A percentile compares a stretch with the other conserved stretches of the same genome.
Evolutionary conservation across 2,329 filamentous ascomycete species (phyloP).

Genomic region (Phaeosphaeriaceae sp.): DNA sequence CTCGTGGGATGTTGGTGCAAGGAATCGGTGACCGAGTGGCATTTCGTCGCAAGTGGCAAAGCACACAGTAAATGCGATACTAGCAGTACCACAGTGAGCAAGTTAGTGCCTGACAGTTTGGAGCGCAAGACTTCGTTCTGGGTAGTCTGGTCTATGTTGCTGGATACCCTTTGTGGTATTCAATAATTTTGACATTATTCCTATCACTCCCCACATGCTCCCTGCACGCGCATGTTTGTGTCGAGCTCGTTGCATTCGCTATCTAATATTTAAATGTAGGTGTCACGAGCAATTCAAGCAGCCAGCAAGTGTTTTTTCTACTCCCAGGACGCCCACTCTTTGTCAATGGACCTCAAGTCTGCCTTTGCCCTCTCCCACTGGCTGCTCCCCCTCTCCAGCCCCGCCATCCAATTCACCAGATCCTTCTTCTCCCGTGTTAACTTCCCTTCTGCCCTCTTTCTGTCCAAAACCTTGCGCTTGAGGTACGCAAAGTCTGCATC

Average conservation of each 20-base stretch:
- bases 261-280: too few species aligned
- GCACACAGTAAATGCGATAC: not conserved
- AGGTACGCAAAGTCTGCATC: constrained; percentile 72
- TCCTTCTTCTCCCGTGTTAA: constrained; percentile 56
- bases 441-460: constrained; percentile 40
- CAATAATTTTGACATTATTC: too few species aligned
- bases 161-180: too few species aligned
- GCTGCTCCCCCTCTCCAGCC: constrained; percentile 28
- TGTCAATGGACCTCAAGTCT: not conserved
- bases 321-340: not conserved
- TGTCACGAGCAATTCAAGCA: too few species aligned
- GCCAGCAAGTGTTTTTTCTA: not conserved
- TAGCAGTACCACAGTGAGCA: not conserved
- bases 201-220: too few species aligned
- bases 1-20: not conserved
- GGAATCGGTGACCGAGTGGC: not conserved
- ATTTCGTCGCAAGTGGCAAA: not conserved
- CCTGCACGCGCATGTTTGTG: too few species aligned
- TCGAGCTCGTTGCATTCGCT: too few species aligned
- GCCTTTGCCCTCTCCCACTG: constrained; percentile 34
- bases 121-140: too few species aligned
- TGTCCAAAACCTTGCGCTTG: constrained; percentile 63
- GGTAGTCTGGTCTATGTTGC: too few species aligned
- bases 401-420: constrained; percentile 29
- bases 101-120: too few species aligned